phyloP scores from a whole-genome alignment of 176 grass and related monocot genomes.

The Triticum monococcum region DNA sequence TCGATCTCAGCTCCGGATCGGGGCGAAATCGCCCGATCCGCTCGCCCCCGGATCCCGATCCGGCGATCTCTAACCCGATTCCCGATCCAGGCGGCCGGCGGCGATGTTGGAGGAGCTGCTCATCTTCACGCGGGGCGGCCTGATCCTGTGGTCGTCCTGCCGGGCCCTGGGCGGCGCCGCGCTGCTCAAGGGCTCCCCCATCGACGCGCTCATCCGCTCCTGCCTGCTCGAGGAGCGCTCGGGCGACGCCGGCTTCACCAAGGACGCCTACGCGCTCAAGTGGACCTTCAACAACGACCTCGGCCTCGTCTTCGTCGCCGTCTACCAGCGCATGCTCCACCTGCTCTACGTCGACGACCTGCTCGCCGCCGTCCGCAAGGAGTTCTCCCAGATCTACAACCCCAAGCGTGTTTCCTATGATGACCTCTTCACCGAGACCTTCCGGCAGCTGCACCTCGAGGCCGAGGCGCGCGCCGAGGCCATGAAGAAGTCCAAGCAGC shows the following conservation, averaged over 20 bases:
- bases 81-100: not conserved
- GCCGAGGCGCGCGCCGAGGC: slow-evolving; percentile 71
- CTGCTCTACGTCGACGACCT: slow-evolving; percentile 89
- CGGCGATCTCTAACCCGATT: not conserved
- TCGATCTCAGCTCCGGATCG: too few species aligned
- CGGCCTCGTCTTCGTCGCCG: slow-evolving; percentile 86
- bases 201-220: slow-evolving; percentile 89
- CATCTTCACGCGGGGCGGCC: slow-evolving; percentile 88
- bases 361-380: slow-evolving; percentile 62
- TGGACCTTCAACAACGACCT: slow-evolving; percentile 97
- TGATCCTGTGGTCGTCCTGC: slow-evolving; percentile 96
- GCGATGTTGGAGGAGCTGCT: slow-evolving; percentile 94
- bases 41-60: not conserved
- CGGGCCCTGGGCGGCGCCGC: slow-evolving; percentile 47
- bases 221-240: slow-evolving; percentile 96
- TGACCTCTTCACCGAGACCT: slow-evolving; percentile 40
- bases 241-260: slow-evolving; percentile 66
- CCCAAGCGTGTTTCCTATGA: slow-evolving; percentile 44
- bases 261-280: slow-evolving; percentile 76
- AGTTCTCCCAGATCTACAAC: slow-evolving; percentile 64
- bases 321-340: slow-evolving; percentile 89
- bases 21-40: not conserved
- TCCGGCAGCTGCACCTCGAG: slow-evolving; percentile 87
- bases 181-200: slow-evolving; percentile 76
- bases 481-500: slow-evolving; percentile 77